phyloP scores from a whole-genome alignment of 768 basidiomycete species.

The Hygrocybe punicea region DNA sequence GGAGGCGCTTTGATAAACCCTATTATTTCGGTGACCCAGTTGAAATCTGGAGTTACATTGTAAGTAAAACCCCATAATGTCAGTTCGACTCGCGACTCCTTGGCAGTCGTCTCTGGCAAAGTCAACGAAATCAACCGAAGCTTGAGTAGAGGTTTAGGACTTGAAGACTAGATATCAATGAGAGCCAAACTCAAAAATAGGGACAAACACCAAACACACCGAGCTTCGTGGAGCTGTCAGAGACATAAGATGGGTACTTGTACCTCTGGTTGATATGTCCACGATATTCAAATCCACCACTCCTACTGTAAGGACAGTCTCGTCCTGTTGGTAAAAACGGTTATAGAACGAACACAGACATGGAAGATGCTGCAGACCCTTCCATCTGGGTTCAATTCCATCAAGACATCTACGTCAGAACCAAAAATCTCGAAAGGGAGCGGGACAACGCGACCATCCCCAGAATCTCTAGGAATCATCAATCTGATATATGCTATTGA shows the following conservation, averaged over 20 bases:
- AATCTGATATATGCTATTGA: slow-evolving; percentile 41
- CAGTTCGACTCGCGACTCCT: slow-evolving; percentile 72
- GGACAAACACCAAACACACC: slow-evolving; percentile 40
- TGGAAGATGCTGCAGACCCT: slow-evolving; percentile 45
- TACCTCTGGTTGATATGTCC: slow-evolving; percentile 42
- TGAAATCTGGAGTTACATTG: slow-evolving; percentile 57
- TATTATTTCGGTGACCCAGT: slow-evolving; percentile 59
- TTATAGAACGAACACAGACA: slow-evolving; percentile 3
- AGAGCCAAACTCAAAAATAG: background rate
- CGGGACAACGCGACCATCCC: slow-evolving; percentile 13
- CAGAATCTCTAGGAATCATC: slow-evolving; percentile 46
- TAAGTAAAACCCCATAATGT: slow-evolving; percentile 62
- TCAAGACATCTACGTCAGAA: slow-evolving; percentile 57
- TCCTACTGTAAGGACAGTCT: slow-evolving; percentile 61
- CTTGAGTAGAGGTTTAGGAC: slow-evolving; percentile 53
- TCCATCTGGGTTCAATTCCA: slow-evolving; percentile 69
- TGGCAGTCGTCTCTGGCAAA: slow-evolving; percentile 58
- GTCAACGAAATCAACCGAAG: slow-evolving; percentile 64
- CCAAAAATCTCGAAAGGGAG: slow-evolving; percentile 57
- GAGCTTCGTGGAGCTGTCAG: slow-evolving; percentile 56
- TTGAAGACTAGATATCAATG: slow-evolving; percentile 36
- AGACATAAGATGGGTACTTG: slow-evolving; percentile 44
- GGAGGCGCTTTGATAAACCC: slow-evolving; percentile 78
- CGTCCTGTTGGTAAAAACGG: slow-evolving; percentile 46
- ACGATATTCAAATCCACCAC: slow-evolving; percentile 59